Evolutionary conservation across 768 basidiomycete species (phyloP).

Genomic region (Suillus decipiens): DNA sequence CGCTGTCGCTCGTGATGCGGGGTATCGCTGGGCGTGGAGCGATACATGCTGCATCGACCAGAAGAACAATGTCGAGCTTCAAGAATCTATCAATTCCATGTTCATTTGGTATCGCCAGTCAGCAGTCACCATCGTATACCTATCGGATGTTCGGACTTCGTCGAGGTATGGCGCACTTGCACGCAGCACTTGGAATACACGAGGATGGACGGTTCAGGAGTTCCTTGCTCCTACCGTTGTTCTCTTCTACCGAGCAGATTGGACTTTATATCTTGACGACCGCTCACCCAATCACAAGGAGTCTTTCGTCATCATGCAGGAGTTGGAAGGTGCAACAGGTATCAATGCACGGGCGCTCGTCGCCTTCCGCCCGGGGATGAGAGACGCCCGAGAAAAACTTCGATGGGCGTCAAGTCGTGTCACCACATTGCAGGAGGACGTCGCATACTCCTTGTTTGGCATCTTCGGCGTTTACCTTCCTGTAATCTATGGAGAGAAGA

Average conservation of each 20-base stretch:
- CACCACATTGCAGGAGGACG: not conserved
- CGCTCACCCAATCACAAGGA: not conserved
- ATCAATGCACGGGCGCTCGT: not conserved
- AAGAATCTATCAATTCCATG: not conserved
- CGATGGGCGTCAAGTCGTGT: not conserved
- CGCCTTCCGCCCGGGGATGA: not conserved
- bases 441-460: not conserved
- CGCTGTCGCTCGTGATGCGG: not conserved
- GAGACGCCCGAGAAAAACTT: not conserved
- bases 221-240: not conserved
- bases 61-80: not conserved
- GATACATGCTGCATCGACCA: not conserved
- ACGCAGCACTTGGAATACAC: not conserved
- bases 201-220: not conserved
- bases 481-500: not conserved
- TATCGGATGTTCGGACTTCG: not conserved
- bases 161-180: not conserved
- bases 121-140: not conserved
- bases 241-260: not conserved
- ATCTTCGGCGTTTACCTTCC: not conserved
- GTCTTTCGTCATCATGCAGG: not conserved
- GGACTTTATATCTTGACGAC: not conserved
- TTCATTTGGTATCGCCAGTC: not conserved
- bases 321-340: not conserved
- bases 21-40: not conserved